These are phyloP conservation scores for Trypanosomatidae sp. DNA, from an alignment of 208 protist genomes.

Conservation along the genomic window DNA sequence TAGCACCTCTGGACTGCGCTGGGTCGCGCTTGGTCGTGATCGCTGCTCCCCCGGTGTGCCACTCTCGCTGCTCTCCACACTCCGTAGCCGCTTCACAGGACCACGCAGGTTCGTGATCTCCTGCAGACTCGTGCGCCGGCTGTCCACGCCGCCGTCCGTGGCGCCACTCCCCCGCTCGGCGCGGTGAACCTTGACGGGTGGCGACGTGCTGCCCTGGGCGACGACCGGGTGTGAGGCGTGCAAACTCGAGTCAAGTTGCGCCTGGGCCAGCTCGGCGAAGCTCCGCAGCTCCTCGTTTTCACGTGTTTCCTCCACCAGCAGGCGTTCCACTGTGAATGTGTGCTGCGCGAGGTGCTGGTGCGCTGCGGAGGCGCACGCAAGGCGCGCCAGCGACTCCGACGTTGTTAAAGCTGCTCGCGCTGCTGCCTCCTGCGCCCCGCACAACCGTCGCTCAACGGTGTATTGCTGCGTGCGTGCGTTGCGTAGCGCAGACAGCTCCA, in stretches of 20 bases:
- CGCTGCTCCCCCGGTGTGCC: constrained; percentile 10
- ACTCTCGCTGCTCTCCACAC: constrained; percentile 29
- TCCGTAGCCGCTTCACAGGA: constrained; percentile 26
- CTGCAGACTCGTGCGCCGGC: constrained; percentile 16
- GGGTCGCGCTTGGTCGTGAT: not conserved
- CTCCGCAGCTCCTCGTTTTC: constrained; percentile 36
- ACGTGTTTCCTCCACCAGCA: constrained; percentile 21
- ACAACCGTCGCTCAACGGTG: not conserved
- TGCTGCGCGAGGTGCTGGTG: constrained; percentile 4
- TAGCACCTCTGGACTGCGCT: constrained; percentile 29
- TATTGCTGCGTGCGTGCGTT: too few species aligned
- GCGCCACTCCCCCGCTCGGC: not conserved
- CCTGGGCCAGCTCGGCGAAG: constrained; percentile 50
- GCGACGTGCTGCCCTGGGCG: not conserved
- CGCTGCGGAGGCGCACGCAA: constrained; percentile 5
- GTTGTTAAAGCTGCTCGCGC: constrained; percentile 12
- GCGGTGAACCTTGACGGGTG: not conserved
- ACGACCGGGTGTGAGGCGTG: too few species aligned
- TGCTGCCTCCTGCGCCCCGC: constrained; percentile 6
- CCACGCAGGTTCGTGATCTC: constrained; percentile 27
- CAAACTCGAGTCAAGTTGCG: constrained; percentile 28
- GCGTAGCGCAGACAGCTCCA: constrained; percentile 35
- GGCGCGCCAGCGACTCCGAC: constrained; percentile 23
- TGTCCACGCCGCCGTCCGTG: constrained; percentile 8
- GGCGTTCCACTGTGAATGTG: constrained; percentile 9